Conservation (phyloP, 345 rosid genomes). For the Ricinus communis region DNA sequence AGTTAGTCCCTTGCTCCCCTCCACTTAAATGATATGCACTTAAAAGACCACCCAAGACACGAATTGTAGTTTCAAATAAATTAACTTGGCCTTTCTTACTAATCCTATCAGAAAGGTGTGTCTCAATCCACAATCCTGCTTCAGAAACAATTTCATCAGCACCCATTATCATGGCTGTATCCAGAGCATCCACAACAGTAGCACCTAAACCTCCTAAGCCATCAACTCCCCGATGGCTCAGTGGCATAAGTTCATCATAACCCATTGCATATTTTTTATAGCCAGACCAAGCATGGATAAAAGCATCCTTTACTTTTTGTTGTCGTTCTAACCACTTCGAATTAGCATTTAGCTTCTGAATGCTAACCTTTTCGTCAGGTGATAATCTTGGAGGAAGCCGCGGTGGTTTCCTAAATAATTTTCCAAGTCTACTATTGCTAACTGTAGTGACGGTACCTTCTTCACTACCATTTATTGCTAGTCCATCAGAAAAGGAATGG, state of each 20-base stretch:
- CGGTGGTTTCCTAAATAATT: slow-evolving; percentile 73
- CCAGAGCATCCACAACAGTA: slow-evolving; percentile 93
- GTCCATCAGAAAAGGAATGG: slow-evolving; percentile 33
- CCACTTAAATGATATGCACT: slow-evolving; percentile 98
- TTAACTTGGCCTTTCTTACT: slow-evolving; percentile 89
- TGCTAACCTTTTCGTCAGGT: slow-evolving; percentile 59
- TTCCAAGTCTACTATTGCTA: slow-evolving; percentile 44
- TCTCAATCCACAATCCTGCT: slow-evolving; percentile 85
- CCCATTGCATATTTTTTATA: slow-evolving; percentile 88
- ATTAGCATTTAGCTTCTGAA: slow-evolving; percentile 27
- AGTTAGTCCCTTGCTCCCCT: slow-evolving; percentile 52
- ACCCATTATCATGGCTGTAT: slow-evolving; percentile 98
- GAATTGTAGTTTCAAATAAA: slow-evolving; percentile 96
- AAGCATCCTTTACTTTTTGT: slow-evolving; percentile 76
- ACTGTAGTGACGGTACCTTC: slow-evolving; percentile 39
- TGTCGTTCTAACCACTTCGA: slow-evolving; percentile 68
- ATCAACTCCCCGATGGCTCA: slow-evolving; percentile 67
- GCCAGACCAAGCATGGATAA: slow-evolving; percentile 92
- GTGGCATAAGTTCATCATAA: slow-evolving; percentile 90
- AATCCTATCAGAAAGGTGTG: slow-evolving; percentile 74
- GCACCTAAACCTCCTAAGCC: slow-evolving; percentile 99
- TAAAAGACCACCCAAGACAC: slow-evolving; percentile 92
- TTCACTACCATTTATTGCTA: slow-evolving; percentile 23
- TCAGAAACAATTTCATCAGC: slow-evolving; percentile 72
- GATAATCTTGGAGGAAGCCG: slow-evolving; percentile 87